Evolutionary conservation across 176 grass and related monocot genomes (phyloP).

Genomic region (Oryza glaberrima): DNA sequence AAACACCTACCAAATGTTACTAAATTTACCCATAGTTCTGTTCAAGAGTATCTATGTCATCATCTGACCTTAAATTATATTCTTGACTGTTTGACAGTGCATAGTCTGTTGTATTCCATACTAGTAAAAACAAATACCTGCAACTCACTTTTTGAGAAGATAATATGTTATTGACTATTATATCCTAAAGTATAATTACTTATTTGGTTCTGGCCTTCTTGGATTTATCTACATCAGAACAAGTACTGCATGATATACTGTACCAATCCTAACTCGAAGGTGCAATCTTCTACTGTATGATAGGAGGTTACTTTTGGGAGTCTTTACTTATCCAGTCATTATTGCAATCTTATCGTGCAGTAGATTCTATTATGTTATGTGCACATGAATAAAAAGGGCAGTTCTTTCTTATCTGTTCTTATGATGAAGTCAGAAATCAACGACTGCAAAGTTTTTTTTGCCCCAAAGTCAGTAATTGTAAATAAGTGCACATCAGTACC

Average conservation of each 20-base stretch:
- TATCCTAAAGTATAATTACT: background rate
- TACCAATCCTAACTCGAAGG: background rate
- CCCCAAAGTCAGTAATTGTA: background rate
- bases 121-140: background rate
- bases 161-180: background rate
- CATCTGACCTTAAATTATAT: background rate
- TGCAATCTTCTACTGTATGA: background rate
- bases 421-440: background rate
- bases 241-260: background rate
- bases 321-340: background rate
- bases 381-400: background rate
- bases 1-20: background rate
- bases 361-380: slow-evolving; percentile 10
- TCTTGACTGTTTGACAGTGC: background rate
- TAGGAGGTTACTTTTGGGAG: background rate
- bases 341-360: slow-evolving; percentile 5
- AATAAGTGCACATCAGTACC: background rate
- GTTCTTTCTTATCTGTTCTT: background rate
- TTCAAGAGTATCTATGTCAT: slow-evolving; percentile 2
- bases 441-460: slow-evolving; percentile 19
- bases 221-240: background rate
- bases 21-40: background rate
- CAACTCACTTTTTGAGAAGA: background rate
- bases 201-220: background rate
- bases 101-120: background rate